phyloP scores from a whole-genome alignment of 495 filamentous ascomycete species.

The Margaritispora aquatica region DNA sequence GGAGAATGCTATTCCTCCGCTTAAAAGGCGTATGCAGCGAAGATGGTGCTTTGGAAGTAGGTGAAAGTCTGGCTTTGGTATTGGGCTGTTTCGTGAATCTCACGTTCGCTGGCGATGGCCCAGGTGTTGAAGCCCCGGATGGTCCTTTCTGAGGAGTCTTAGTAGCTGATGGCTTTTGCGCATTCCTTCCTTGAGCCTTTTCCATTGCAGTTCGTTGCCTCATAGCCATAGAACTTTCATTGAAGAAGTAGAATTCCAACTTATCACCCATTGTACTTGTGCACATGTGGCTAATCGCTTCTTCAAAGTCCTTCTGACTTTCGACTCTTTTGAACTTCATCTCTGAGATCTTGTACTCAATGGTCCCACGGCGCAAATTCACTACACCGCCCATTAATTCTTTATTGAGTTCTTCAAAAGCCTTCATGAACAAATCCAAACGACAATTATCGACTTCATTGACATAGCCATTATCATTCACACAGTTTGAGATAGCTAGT shows the following conservation, averaged over 20 bases:
- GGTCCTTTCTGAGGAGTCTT: too few relatives aligned
- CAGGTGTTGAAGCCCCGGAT: too few relatives aligned
- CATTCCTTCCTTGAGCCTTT: background rate
- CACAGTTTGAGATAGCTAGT: background rate
- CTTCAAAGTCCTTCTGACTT: background rate
- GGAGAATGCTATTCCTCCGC: too few relatives aligned
- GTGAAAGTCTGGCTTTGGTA: too few relatives aligned
- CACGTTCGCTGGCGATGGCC: too few relatives aligned
- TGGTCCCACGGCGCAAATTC: background rate
- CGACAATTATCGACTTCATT: background rate
- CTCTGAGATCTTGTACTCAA: background rate
- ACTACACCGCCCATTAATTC: background rate
- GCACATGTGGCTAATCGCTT: background rate
- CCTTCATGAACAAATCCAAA: background rate
- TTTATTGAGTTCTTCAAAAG: background rate
- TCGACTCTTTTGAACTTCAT: background rate
- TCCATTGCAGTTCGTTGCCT: background rate
- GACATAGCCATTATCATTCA: background rate
- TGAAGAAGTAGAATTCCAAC: background rate
- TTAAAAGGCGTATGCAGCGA: too few relatives aligned
- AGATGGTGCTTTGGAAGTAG: too few relatives aligned
- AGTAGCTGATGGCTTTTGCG: background rate
- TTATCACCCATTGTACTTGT: background rate
- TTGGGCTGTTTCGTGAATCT: too few relatives aligned
- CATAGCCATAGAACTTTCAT: background rate